Conservation (phyloP, 208 protist species). For the Leishmania gerbilli region DNA sequence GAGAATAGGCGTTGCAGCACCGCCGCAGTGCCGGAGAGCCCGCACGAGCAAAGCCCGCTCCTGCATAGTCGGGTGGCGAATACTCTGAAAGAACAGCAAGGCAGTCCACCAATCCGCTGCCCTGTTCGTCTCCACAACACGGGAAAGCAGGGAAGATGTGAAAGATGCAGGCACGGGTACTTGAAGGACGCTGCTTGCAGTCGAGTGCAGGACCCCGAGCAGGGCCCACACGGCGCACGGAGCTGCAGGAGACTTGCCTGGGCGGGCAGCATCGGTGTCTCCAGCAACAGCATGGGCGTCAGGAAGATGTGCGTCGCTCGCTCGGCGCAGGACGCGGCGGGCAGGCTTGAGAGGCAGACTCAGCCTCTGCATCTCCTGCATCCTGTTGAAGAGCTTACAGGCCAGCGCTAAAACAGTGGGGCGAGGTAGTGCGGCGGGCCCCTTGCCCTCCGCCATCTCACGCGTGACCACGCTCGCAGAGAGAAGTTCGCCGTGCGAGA, state of each 20-base stretch:
- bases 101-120: conserved; percentile 45
- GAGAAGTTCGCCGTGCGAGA: conserved; percentile 11
- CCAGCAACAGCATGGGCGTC: neutral
- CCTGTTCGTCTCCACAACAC: conserved; percentile 10
- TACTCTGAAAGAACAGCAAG: conserved; percentile 55
- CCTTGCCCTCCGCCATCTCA: neutral
- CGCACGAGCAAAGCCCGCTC: conserved; percentile 57
- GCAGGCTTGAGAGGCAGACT: conserved; percentile 19
- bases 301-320: neutral
- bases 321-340: conserved; percentile 8
- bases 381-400: conserved; percentile 22
- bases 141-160: conserved; percentile 42
- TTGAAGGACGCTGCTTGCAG: conserved; percentile 34
- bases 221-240: conserved; percentile 27
- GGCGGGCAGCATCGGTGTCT: neutral
- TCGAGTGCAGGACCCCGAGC: conserved; percentile 39
- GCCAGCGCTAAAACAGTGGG: conserved; percentile 10
- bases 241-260: neutral
- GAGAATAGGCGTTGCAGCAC: conserved; percentile 34
- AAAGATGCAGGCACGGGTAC: conserved; percentile 57
- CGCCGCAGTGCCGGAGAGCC: conserved; percentile 32
- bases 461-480: conserved; percentile 1
- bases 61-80: conserved; percentile 45
- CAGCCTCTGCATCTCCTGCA: conserved; percentile 31
- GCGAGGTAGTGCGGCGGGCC: neutral